Evolutionary conservation across 225 moss, liverwort and hornwort species (phyloP), one percentile per base, ranked within the genome.

Genomic region (Antitrichia curtipendula): DNA sequence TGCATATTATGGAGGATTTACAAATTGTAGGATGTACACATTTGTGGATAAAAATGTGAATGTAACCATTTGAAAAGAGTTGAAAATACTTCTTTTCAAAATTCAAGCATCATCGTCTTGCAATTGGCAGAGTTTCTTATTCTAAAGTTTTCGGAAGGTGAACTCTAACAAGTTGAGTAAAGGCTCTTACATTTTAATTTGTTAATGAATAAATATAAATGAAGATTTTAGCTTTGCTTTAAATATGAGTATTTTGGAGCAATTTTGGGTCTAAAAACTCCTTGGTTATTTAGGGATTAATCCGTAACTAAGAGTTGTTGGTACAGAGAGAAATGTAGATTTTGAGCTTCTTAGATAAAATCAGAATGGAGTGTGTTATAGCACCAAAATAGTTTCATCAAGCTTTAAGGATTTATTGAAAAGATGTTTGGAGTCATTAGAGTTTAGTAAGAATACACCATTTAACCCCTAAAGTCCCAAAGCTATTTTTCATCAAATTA

Each of bases 341-440:
- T 65, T n/a, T 1, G 11, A n/a, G 10, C 20, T n/a, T n/a, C 19
- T n/a, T 5, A 65, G 21, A 36, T 3, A 65, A 65, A 65, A 36
- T 1, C 36, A 20, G 2, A n/a, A 65, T 1, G 4, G 0, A 65
- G n/a, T 6, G 0, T n/a, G 4, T 20, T n/a, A 9, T 2, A 1
- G 2, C 21, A 66, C 66, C 7, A 12, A 38, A 68, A n/a, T 68
- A 38, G 6, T 38, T 38, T 68, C 7, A 38, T 12, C 0, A n/a
- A 68, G 22, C 0, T n/a, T 0, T 2, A 22, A 68, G 4, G 1
- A 22, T 68, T 22, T 68, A 66, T 38, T 64, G 7, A 68, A 4
- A 38, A 68, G 22, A 40, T 23, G 8, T 68, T 38, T 68, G 8
- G 8, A 68, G n/a, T 38, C 21, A 66, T 38, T 38, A 66, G n/a